Base-by-base conservation (phyloP, 2,329 filamentous ascomycete species). In the Calcarisporium arbuscula region DNA sequence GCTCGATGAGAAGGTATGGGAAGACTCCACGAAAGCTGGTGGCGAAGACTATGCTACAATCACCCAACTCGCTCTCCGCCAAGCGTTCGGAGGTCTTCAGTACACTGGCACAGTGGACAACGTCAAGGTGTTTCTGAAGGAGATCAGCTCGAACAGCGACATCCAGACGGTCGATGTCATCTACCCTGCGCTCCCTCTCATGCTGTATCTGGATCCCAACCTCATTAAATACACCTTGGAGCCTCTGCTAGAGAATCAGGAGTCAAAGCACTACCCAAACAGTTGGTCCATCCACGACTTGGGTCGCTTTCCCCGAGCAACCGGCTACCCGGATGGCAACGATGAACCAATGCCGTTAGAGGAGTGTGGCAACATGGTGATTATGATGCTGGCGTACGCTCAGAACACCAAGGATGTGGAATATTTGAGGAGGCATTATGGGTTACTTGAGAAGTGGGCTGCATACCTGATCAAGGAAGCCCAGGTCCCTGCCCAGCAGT, bases 121-220 rank as follows among this genome's bases (percentile, higher is more conserved):
- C 37, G 80, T 82, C 1, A 72, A 89, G 34, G 61, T 94, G 11
- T 94, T 94, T 62, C 61, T 94, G 35, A 94, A 95, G 55, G 87
- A 94, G 56, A 94, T 94, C 50, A 87, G 82, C 41, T 90, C 84
- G 4, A 82, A 94, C 53, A 86, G 87, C 25, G 90, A 94, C 49
- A 80, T 80, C 44, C 85, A 94, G 54, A 94, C 87, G 0, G 85
- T 94, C 14, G 85, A 92, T 58, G 85, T 94, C 44, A 89, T 94
- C 46, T 94, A 88, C 63, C 86, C 86, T 1, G 75, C 85, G 0
- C 84, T 84, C 53, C 85, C 86, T 0, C 81, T 92, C 59, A 80
- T 92, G 57, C 70, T 90, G 44, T 94, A 92, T 54, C 79, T 84
- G 3, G 89, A 92, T 56, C 75, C 79, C 0, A 61, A 69, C 2